phyloP scores from a whole-genome alignment of 2,329 filamentous ascomycete genomes.

The Penicillium sp. region DNA sequence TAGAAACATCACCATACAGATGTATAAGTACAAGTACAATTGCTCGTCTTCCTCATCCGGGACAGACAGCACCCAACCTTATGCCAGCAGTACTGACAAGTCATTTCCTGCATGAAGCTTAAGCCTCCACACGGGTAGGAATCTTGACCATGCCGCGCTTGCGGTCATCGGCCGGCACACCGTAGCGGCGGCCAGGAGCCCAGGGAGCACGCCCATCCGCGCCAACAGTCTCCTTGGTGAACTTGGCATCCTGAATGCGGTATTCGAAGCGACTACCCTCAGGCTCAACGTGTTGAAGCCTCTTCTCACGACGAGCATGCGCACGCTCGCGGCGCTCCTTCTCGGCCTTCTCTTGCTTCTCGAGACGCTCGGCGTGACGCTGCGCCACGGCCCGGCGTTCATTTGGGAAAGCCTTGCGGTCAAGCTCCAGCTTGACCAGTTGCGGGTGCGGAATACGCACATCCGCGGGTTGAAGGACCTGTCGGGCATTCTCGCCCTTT shows the following conservation, averaged over 20 bases:
- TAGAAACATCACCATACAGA: conserved; percentile 20
- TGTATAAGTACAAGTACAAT: conserved; percentile 29
- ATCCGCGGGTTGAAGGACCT: conserved; percentile 62
- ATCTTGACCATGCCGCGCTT: conserved; percentile 67
- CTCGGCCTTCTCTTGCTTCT: conserved; percentile 41
- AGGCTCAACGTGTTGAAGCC: conserved; percentile 46
- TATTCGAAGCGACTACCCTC: conserved; percentile 60
- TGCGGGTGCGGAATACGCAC: conserved; percentile 66
- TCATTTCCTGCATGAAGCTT: conserved; percentile 10
- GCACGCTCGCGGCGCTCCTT: conserved; percentile 42
- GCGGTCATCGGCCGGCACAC: conserved; percentile 62
- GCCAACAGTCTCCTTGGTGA: conserved; percentile 58
- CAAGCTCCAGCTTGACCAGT: conserved; percentile 53
- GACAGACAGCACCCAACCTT: background rate
- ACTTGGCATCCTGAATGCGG: conserved; percentile 56
- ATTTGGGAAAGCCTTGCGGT: conserved; percentile 39
- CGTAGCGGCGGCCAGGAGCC: conserved; percentile 62
- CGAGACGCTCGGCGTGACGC: conserved; percentile 49
- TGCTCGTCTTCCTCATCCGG: conserved; percentile 6
- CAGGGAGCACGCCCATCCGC: conserved; percentile 54
- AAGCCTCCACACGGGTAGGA: conserved; percentile 59
- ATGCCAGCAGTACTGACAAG: background rate
- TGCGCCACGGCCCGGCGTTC: conserved; percentile 35
- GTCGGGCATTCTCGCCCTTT: conserved; percentile 45
- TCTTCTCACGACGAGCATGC: conserved; percentile 47